Percentiles rank a stretch among this genome's conserved stretches.
These are phyloP conservation scores for Mycena filopes DNA, from an alignment of 768 basidiomycete species.

Conservation along the genomic window DNA sequence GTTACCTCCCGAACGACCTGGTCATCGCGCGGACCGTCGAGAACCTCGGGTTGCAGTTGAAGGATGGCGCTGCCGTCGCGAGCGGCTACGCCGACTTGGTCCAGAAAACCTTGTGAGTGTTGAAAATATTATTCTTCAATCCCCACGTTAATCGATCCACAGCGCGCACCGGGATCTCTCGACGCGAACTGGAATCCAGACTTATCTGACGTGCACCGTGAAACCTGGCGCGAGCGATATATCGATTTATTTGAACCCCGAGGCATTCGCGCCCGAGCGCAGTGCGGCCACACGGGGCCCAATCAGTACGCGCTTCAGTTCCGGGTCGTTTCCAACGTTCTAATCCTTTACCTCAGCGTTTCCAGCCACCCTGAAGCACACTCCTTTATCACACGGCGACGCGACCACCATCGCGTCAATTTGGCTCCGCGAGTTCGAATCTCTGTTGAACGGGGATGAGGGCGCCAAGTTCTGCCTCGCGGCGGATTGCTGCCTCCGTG, in stretches of 20 bases:
- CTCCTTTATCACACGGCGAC: no score
- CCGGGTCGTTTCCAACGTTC: no score
- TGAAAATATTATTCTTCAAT: no score
- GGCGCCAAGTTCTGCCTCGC: background rate
- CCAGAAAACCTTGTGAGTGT: conserved; percentile 15
- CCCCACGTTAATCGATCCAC: no score
- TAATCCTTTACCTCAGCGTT: no score
- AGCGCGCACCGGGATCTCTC: conserved; percentile 17
- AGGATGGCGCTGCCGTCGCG: background rate
- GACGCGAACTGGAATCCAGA: conserved; percentile 17
- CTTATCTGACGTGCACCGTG: conserved; percentile 16
- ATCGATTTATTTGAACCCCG: conserved; percentile 21
- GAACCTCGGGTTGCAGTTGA: background rate
- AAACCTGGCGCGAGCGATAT: conserved; percentile 8
- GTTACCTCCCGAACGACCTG: conserved; percentile 9
- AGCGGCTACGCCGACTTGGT: background rate
- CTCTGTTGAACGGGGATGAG: background rate
- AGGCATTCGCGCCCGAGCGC: conserved; percentile 21
- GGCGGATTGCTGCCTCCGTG: conserved; percentile 2
- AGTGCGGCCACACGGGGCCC: no score
- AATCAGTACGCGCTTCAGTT: no score
- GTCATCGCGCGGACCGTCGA: background rate
- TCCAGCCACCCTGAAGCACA: no score
- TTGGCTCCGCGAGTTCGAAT: background rate
- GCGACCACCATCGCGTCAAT: background rate